phyloP scores from a whole-genome alignment of 768 basidiomycete genomes.

The Asterophora parasitica region DNA sequence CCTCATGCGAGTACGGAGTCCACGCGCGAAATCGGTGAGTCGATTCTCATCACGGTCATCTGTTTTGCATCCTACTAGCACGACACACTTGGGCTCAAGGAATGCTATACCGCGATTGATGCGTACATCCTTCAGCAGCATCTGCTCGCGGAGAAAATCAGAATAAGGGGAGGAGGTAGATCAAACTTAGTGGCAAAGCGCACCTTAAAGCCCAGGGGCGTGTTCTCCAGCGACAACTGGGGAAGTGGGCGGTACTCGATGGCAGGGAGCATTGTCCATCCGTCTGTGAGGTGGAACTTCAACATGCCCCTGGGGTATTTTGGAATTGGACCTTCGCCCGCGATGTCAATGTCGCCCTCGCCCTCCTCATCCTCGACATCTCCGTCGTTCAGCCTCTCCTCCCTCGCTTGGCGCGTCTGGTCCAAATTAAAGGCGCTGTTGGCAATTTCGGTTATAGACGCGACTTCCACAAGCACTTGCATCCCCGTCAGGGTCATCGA shows the following conservation, averaged over 20 bases:
- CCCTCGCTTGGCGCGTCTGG: constrained; percentile 59
- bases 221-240: constrained; percentile 65
- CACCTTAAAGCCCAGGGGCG: constrained; percentile 79
- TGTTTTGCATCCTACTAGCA: constrained; percentile 54
- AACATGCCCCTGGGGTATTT: constrained; percentile 82
- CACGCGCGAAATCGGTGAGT: constrained; percentile 53
- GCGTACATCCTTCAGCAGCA: constrained; percentile 64
- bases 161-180: background rate
- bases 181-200: constrained; percentile 22
- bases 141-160: constrained; percentile 32
- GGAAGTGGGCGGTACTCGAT: constrained; percentile 74
- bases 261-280: constrained; percentile 59
- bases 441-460: constrained; percentile 77
- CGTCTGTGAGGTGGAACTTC: constrained; percentile 72
- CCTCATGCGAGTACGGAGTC: constrained; percentile 66
- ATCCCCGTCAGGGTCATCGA: constrained; percentile 29
- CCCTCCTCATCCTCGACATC: constrained; percentile 36
- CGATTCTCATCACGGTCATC: constrained; percentile 62
- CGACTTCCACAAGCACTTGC: constrained; percentile 72
- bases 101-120: constrained; percentile 70
- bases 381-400: constrained; percentile 59
- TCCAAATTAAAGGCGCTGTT: constrained; percentile 77
- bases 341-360: constrained; percentile 53
- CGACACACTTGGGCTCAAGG: constrained; percentile 66
- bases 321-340: constrained; percentile 72